Evolutionary conservation across 2,329 filamentous ascomycete genomes (phyloP), one percentile per base, ranked within the genome.

Genomic region (Stagonosporopsis tanaceti): DNA sequence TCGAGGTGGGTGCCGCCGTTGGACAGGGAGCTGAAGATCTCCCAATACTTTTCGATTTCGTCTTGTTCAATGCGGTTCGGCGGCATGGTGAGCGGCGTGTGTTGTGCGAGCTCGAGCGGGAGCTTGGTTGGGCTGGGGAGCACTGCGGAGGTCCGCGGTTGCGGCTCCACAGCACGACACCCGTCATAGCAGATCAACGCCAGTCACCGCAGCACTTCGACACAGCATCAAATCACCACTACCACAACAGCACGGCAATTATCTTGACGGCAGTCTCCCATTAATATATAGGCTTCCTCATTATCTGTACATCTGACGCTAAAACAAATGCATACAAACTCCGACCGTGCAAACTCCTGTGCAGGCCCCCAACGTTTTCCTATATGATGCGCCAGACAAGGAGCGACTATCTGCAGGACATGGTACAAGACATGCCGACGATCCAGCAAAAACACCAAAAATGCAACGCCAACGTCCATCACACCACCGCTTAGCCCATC

Each of bases 1-100:
- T 87, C 88, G 45, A 92, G 83, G 73, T 87, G 86, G 51, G 84
- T 82, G 38, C 85, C 84, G 72, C 87, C 87, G 71, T 85, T 83
- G 59, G 86, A 79, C 27, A 91, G 84, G 34, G 87, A 87, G 62
- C 86, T 83, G 79, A 92, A 92, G 73, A 92, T 91, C 78, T 92
- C 89, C 89, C 89, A 92, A 78, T 91, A 92, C 63, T 89, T 87
- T 71, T 91, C 87, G 65, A 92, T 86, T 76, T 92, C 89, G 80
- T 86, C 87, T 77, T 89, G 87, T 71, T 90, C 87, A 66, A 90
- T 90, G 61, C 81, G 79, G 64, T 86, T 85, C 65, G 73, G 68
- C 46, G 76, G 66, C 76, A 78, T 78, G 50, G 53, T 58, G 58
- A 37, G 50, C 28, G 34, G 27, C 34, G 37, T 35, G 30, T 28